phyloP scores from a whole-genome alignment of 2,329 filamentous ascomycete species.

The Penicillium glabrum region DNA sequence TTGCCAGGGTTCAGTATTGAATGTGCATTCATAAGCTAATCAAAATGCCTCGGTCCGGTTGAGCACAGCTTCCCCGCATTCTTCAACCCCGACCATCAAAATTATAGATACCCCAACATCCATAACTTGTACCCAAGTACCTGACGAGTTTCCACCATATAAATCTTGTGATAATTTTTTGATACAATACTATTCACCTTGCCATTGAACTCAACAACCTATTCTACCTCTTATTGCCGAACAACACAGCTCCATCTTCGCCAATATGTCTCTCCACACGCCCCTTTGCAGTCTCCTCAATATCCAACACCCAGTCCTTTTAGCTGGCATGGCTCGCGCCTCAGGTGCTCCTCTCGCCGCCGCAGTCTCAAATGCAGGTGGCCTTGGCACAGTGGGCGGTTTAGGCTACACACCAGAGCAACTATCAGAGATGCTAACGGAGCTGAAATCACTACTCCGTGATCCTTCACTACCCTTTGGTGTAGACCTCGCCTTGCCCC shows the following conservation, averaged over 20 bases:
- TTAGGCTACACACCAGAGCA: conserved; percentile 70
- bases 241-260: neutral
- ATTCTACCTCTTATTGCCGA: neutral
- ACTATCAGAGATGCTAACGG: conserved; percentile 77
- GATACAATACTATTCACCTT: neutral
- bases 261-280: conserved; percentile 62
- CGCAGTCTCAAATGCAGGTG: conserved; percentile 85
- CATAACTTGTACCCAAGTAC: too few relatives aligned
- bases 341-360: conserved; percentile 77
- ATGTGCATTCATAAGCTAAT: neutral
- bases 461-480: conserved; percentile 77
- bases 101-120: neutral
- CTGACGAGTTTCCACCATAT: neutral
- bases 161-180: neutral
- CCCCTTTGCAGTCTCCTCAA: conserved; percentile 75
- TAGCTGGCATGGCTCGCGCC: conserved; percentile 90
- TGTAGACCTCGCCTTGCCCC: conserved; percentile 86
- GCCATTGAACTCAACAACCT: neutral
- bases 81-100: neutral
- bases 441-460: conserved; percentile 74
- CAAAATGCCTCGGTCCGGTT: conserved; percentile 1
- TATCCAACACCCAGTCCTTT: conserved; percentile 84
- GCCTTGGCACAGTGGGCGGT: conserved; percentile 65
- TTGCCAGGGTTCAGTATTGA: neutral
- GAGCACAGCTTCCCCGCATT: conserved; percentile 4